Conservation (phyloP, 2,329 filamentous ascomycete species). For the Fusarium subtropicale region DNA sequence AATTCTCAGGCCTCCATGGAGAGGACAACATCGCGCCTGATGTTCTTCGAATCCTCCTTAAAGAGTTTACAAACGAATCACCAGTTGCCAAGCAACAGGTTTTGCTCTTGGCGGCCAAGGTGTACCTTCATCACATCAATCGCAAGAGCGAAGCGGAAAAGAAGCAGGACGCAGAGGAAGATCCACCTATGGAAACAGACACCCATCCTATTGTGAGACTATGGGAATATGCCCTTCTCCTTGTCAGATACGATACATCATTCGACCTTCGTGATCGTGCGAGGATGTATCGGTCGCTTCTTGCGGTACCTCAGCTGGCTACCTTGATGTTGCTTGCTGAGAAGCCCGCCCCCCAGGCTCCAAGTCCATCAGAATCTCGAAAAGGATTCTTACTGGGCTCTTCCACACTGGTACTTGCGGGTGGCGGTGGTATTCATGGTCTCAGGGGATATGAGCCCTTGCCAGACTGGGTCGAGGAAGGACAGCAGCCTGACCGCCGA, state of each 20-base stretch:
- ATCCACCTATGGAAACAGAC: constrained; percentile 49
- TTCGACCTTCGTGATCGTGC: constrained; percentile 95
- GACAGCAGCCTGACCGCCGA: constrained; percentile 80
- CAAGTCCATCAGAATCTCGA: constrained; percentile 86
- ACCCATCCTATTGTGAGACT: constrained; percentile 78
- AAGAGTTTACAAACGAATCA: constrained; percentile 84
- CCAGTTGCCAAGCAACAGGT: constrained; percentile 93
- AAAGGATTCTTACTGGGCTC: constrained; percentile 84
- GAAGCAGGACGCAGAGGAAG: constrained; percentile 51
- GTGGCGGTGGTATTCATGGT: constrained; percentile 77
- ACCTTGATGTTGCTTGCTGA: constrained; percentile 91
- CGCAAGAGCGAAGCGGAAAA: constrained; percentile 62
- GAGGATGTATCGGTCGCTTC: constrained; percentile 85
- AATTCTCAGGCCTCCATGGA: constrained; percentile 83
- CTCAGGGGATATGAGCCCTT: constrained; percentile 82
- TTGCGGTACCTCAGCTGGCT: constrained; percentile 86
- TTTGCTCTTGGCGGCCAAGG: constrained; percentile 91
- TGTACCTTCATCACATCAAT: constrained; percentile 90
- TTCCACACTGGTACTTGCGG: constrained; percentile 84
- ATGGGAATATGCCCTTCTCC: constrained; percentile 85
- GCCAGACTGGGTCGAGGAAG: constrained; percentile 85
- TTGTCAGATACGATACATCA: constrained; percentile 92
- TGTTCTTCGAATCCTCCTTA: constrained; percentile 87
- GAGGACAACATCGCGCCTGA: constrained; percentile 94
- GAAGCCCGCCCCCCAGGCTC: constrained; percentile 91